phyloP scores from a whole-genome alignment of 768 basidiomycete genomes.

The Boletales sp. region DNA sequence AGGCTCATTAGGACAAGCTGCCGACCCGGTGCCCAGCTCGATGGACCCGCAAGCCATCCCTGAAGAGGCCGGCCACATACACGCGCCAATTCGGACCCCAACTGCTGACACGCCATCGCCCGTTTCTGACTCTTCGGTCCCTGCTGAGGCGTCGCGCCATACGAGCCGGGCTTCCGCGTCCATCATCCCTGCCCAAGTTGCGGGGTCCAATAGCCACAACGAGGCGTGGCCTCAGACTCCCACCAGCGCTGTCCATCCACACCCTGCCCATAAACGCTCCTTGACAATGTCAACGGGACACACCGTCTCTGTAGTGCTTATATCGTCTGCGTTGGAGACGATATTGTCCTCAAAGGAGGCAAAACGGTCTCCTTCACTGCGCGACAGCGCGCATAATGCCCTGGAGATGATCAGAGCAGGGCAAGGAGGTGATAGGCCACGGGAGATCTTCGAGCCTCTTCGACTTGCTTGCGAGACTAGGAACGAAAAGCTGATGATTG shows the following conservation, averaged over 20 bases:
- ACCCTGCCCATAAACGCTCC: constrained; percentile 48
- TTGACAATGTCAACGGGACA: constrained; percentile 65
- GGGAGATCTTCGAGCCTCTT: constrained; percentile 94
- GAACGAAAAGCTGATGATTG: constrained; percentile 91
- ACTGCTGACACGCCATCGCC: constrained; percentile 8
- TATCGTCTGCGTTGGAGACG: constrained; percentile 80
- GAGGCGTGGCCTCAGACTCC: constrained; percentile 20
- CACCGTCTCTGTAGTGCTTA: constrained; percentile 75
- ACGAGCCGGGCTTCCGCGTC: constrained; percentile 5
- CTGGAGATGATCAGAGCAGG: constrained; percentile 78
- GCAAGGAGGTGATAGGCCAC: constrained; percentile 69
- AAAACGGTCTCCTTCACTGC: constrained; percentile 72
- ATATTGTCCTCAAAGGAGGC: constrained; percentile 89
- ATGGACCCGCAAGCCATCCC: constrained; percentile 2
- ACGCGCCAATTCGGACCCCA: background rate
- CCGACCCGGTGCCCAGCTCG: background rate
- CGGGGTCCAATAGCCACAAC: constrained; percentile 12
- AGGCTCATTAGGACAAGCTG: background rate
- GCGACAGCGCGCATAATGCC: constrained; percentile 79
- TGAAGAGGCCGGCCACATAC: constrained; percentile 1
- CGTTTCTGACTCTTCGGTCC: background rate
- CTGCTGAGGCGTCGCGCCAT: constrained; percentile 5
- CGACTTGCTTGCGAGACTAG: constrained; percentile 94
- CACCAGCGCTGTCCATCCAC: constrained; percentile 9
- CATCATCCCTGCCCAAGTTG: constrained; percentile 2